Evolutionary conservation across 805 yeast species (phyloP), one percentile per base, ranked within the genome.

Genomic region (Tetrapisispora iriomotensis): DNA sequence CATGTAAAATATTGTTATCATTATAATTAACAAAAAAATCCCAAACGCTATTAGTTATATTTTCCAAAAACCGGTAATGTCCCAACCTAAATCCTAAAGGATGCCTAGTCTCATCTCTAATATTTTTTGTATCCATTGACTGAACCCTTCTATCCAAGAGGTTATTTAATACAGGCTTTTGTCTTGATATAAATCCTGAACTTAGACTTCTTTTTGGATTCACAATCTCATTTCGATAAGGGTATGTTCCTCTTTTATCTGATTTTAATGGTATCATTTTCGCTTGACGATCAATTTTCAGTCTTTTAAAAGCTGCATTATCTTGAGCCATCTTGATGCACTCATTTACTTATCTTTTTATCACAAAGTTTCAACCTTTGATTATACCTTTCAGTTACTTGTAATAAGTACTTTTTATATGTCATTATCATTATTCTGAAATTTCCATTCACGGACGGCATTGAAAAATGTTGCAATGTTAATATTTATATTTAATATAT

Each of bases 1-100:
- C 39, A 18, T 29, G 29, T n/a, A 29, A 29, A 4, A 30, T 24
- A 29, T 29, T 30, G 24, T 30, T 30, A 19, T 36, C 29, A 17
- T 29, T n/a, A n/a, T 36, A 36, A 6, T 18, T 6, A 7, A 4
- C 26, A 17, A 36, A 17, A 4, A 21, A 19, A 4, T 24, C 28
- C 39, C 39, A 36, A 12, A 35, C 20, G 10, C 18, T 33, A 9
- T 14, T 17, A 3, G 36, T 33, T n/a, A 33, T 5, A 15, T 22
- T 33, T 33, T 18, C 36, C 8, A 33, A 10, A 3, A n/a, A 9
- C 24, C 13, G 22, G 12, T 33, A 33, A 33, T 33, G 24, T 8
- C 8, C 24, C 15, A 19, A 3, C 21, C 26, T 23, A 2, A 10
- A 14, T 22, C 28, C n/a, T 4, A 5, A 23, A 17, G n/a, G 8